Conservation (phyloP, 2,329 filamentous ascomycete genomes). For the Metarhizium guizhouense region DNA sequence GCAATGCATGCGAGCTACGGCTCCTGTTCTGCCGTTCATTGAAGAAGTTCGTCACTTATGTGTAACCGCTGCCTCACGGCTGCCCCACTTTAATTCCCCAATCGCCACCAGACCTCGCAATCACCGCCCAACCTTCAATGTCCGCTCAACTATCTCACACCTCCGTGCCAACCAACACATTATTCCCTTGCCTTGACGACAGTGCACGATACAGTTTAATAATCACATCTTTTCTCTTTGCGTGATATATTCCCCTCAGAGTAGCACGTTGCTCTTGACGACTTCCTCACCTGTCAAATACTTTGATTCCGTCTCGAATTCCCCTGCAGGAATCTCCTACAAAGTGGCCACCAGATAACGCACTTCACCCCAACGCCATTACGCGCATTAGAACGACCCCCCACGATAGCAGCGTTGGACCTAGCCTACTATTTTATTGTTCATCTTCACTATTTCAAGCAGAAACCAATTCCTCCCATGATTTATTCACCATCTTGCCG, state of each 20-base stretch:
- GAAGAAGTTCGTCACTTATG: not conserved
- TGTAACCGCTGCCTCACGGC: not conserved
- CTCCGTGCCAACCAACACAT: not conserved
- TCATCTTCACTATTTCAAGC: not conserved
- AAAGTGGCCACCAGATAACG: not conserved
- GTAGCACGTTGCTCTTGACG: not conserved
- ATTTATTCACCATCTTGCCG: constrained; percentile 2
- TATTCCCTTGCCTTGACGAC: not conserved
- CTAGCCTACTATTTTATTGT: not conserved
- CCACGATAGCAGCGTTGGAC: not conserved
- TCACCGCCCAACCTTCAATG: not conserved
- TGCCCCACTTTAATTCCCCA: not conserved
- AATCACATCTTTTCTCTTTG: not conserved
- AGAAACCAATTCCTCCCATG: constrained; percentile 2
- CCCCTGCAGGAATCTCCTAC: too few relatives aligned
- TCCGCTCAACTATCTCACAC: not conserved
- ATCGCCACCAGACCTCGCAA: too few relatives aligned
- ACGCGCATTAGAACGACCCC: not conserved
- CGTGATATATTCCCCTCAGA: not conserved
- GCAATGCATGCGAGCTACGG: too few relatives aligned
- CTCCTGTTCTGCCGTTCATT: too few relatives aligned
- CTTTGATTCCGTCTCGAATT: not conserved
- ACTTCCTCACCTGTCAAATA: not conserved
- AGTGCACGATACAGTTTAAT: not conserved
- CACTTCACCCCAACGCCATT: not conserved